These are phyloP conservation scores for Erodium chrysanthum DNA, from an alignment of 441 rosid species.

Conservation along the genomic window DNA sequence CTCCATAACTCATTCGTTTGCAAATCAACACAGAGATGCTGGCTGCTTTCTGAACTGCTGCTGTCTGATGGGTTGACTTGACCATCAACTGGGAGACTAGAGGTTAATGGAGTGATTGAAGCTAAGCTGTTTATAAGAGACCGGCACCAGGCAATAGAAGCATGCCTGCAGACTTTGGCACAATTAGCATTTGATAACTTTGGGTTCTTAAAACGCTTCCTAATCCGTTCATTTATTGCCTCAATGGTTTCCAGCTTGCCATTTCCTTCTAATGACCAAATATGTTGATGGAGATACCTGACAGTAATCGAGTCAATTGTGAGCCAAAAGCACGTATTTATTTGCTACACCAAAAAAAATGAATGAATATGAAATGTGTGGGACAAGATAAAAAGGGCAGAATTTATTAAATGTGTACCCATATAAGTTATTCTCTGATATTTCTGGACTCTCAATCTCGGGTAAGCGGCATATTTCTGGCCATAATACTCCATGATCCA, in stretches of 20 bases:
- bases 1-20: slow-evolving; percentile 58
- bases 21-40: slow-evolving; percentile 65
- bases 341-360: neutral
- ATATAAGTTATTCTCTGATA: slow-evolving; percentile 71
- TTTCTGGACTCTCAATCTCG: slow-evolving; percentile 58
- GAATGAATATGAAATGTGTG: neutral
- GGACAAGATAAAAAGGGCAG: slow-evolving; percentile 2
- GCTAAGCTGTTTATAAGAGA: slow-evolving; percentile 68
- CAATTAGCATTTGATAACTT: slow-evolving; percentile 71
- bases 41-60: slow-evolving; percentile 37
- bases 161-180: slow-evolving; percentile 83
- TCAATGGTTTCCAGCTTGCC: slow-evolving; percentile 77
- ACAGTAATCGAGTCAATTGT: slow-evolving; percentile 11
- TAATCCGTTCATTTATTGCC: slow-evolving; percentile 73
- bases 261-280: slow-evolving; percentile 50
- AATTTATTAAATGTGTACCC: slow-evolving; percentile 38
- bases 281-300: slow-evolving; percentile 72
- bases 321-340: slow-evolving; percentile 5
- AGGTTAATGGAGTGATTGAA: slow-evolving; percentile 52
- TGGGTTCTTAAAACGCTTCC: slow-evolving; percentile 91
- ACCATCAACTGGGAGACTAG: slow-evolving; percentile 37
- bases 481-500: slow-evolving; percentile 93
- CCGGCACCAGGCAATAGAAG: slow-evolving; percentile 91
- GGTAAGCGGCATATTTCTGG: slow-evolving; percentile 71
- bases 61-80: slow-evolving; percentile 32